Percentiles rank a stretch among this genome's conserved stretches.
phyloP scores from a whole-genome alignment of 2,329 filamentous ascomycete species.

The Calonectria ilicicola region DNA sequence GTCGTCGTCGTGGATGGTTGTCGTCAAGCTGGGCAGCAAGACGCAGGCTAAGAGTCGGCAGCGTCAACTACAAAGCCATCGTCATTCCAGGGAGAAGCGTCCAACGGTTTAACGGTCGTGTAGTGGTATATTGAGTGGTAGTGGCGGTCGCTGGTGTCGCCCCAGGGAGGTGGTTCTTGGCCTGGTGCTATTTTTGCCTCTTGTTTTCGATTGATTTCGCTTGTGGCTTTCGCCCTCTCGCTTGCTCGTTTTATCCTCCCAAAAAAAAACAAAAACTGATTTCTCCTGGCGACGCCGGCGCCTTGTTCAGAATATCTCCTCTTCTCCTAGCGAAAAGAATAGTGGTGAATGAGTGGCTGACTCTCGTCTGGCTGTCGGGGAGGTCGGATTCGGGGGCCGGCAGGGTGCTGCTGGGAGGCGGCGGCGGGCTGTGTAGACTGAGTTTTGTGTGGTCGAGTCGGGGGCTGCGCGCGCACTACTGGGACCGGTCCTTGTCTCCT shows the following conservation, averaged over 20 bases:
- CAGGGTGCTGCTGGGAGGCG: constrained; percentile 30
- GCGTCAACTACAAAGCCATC: constrained; percentile 19
- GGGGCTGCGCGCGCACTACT: constrained; percentile 4
- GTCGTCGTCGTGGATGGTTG: constrained; percentile 13
- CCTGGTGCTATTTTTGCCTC: neutral
- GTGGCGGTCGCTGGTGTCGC: neutral
- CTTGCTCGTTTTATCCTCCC: neutral
- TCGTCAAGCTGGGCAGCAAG: neutral
- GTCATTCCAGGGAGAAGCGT: constrained; percentile 4
- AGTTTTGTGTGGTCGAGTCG: constrained; percentile 26
- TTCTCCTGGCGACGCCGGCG: neutral
- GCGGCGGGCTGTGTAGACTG: constrained; percentile 30
- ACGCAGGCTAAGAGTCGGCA: neutral
- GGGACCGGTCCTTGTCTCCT: constrained; percentile 25
- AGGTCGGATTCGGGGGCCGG: constrained; percentile 28
- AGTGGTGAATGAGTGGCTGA: constrained; percentile 24
- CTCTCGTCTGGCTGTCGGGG: constrained; percentile 22
- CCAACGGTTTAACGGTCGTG: constrained; percentile 7
- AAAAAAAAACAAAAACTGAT: neutral
- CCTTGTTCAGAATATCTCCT: neutral
- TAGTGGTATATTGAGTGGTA: neutral
- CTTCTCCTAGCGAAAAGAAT: neutral
- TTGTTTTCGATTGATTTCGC: constrained; percentile 1
- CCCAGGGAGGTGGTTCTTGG: neutral
- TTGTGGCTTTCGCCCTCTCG: neutral